phyloP scores from a whole-genome alignment of 306 rosid species.

The Quercus suber region DNA sequence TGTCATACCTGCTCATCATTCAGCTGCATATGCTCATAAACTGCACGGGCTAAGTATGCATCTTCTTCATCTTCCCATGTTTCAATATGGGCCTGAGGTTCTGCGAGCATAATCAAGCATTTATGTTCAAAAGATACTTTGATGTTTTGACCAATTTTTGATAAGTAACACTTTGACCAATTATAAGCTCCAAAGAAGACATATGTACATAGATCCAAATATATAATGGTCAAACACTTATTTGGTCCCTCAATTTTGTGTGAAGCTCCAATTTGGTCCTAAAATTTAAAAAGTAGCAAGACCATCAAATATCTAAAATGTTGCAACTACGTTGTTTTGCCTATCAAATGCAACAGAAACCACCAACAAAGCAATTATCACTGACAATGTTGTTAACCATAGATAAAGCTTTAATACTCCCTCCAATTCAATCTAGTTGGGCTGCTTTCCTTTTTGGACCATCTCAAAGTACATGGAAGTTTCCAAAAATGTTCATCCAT shows the following conservation, averaged over 20 bases:
- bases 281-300: neutral
- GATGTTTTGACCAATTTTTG: neutral
- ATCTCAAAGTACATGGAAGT: too few species aligned
- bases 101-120: constrained; percentile 38
- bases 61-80: constrained; percentile 85
- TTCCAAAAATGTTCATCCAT: too few species aligned
- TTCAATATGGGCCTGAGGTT: constrained; percentile 33
- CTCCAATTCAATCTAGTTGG: too few species aligned
- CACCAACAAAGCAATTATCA: neutral
- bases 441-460: too few species aligned
- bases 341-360: neutral
- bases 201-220: neutral
- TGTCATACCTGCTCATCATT: constrained; percentile 58
- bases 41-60: constrained; percentile 67
- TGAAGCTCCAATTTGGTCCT: neutral
- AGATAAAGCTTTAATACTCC: too few species aligned
- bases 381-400: neutral
- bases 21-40: constrained; percentile 72
- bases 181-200: neutral
- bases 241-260: neutral
- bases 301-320: neutral
- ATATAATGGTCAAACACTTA: neutral
- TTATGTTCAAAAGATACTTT: constrained; percentile 6
- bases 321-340: neutral
- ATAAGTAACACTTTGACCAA: neutral